phyloP scores from a whole-genome alignment of 2,329 filamentous ascomycete genomes.

The Aspergillaceae sp. region DNA sequence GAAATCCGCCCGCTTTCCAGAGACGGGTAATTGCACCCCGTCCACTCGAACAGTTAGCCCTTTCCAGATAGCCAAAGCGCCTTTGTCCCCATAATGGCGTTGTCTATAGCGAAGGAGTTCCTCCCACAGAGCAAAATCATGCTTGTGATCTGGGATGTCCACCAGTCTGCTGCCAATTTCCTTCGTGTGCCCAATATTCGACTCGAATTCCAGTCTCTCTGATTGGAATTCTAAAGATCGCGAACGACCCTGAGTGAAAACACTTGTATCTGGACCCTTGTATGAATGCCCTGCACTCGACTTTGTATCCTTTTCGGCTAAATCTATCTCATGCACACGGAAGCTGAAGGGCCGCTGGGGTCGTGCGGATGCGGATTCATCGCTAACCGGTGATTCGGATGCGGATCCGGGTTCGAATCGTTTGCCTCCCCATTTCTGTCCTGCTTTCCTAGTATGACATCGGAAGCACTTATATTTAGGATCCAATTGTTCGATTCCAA shows the following conservation, averaged over 20 bases:
- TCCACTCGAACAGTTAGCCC: slow-evolving; percentile 25
- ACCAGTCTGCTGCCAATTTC: slow-evolving; percentile 31
- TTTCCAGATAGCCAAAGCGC: slow-evolving; percentile 35
- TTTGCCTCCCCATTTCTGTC: slow-evolving; percentile 1
- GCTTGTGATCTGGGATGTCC: slow-evolving; percentile 22
- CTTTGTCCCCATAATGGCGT: slow-evolving; percentile 35
- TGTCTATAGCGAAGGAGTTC: slow-evolving; percentile 37
- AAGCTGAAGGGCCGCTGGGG: slow-evolving; percentile 11
- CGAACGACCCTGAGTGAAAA: slow-evolving; percentile 2
- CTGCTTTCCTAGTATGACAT: slow-evolving; percentile 17
- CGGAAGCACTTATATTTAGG: slow-evolving; percentile 18
- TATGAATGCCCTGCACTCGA: neutral
- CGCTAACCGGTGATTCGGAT: slow-evolving; percentile 1
- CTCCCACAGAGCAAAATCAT: slow-evolving; percentile 38
- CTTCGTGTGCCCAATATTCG: slow-evolving; percentile 30
- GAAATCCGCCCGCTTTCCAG: slow-evolving; percentile 29
- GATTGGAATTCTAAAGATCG: slow-evolving; percentile 20
- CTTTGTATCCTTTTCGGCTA: slow-evolving; percentile 1
- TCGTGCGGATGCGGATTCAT: slow-evolving; percentile 2
- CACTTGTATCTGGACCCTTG: neutral
- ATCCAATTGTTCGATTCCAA: slow-evolving; percentile 27
- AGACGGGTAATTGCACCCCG: slow-evolving; percentile 27
- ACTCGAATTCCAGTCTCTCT: slow-evolving; percentile 34
- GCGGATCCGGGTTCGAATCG: neutral
- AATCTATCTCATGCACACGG: slow-evolving; percentile 22